Base-by-base conservation (phyloP, 2,329 filamentous ascomycete species). In the Nothophoma quercina region DNA sequence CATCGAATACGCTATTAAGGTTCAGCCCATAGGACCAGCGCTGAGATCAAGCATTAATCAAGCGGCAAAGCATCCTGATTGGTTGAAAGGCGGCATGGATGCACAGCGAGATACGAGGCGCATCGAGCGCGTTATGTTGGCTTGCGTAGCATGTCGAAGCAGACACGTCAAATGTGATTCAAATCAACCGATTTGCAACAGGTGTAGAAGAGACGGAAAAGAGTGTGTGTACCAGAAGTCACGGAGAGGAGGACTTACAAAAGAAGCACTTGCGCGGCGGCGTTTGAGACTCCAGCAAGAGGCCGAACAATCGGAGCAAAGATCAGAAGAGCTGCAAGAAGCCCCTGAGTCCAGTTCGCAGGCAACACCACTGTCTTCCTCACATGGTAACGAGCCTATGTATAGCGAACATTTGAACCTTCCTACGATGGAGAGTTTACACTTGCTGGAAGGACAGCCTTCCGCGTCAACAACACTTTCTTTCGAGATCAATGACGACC, bases 91-190 rank as follows among this genome's bases (percentile, higher is more conserved):
- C 50, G 39, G n/a, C 16, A 70, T 70, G 69, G 63, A 69, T 44
- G 9, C 39, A 46, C 19, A 45, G 12, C 19, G 55, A 28, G 53
- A 59, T 16, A 22, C 59, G 9, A 67, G 57, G 48, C 62, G 61
- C 5, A 62, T 68, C 32, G 59, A 70, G 29, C 67, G 70, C 12
- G 68, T 70, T n/a, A 41, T 59, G 16, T 47, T 72, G 6, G 70
- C 70, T 19, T 73, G 70, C 51, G 45, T 71, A 12, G 69, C 70
- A 46, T 73, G 70, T 32, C 62, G 70, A n/a, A 59, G 51, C 35
- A 59, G 70, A 32, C 70, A 72, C 32, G 69, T 73, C 12, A 72
- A 69, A 50, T 73, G 70, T 49, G 70, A 71, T 56, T 62, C 68
- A 4, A 65, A 61, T 3, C 66, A 70, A 38, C 70, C 70, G 2